Evolutionary conservation across 2,329 filamentous ascomycete species (phyloP).

Genomic region (Esteya vermicola): DNA sequence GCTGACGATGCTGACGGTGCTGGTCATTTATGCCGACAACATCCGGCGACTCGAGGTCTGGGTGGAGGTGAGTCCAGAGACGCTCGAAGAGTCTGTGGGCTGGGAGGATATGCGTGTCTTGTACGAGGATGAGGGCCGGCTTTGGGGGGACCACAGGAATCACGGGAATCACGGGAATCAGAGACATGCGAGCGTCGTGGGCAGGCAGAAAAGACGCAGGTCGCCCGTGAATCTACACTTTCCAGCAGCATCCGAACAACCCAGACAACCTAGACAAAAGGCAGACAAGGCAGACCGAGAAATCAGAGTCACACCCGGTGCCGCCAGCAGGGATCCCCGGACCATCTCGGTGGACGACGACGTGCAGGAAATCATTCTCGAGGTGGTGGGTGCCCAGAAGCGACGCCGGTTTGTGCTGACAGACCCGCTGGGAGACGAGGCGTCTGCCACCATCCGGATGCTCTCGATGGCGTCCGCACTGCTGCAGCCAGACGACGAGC

Average conservation of each 20-base stretch:
- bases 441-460: too few species aligned
- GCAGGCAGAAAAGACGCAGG: too few species aligned
- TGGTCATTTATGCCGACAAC: slow-evolving; percentile 33
- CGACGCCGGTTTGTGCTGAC: not conserved
- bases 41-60: slow-evolving; percentile 27
- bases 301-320: not conserved
- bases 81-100: not conserved
- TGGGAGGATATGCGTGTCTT: not conserved
- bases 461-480: too few species aligned
- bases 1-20: slow-evolving; percentile 21
- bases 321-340: not conserved
- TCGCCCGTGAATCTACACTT: too few species aligned
- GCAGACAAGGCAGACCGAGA: not conserved
- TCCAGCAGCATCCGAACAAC: not conserved
- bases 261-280: not conserved
- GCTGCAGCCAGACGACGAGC: too few species aligned
- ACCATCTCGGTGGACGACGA: not conserved
- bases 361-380: slow-evolving; percentile 1
- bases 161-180: too few species aligned
- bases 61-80: slow-evolving; percentile 21
- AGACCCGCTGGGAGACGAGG: slow-evolving; percentile 12
- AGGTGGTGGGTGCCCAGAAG: not conserved
- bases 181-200: too few species aligned
- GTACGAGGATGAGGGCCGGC: too few species aligned
- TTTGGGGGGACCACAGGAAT: too few species aligned